Evolutionary conservation across 768 basidiomycete genomes (phyloP), one percentile per base, ranked within the genome.

Genomic region (Rickenella mellea): DNA sequence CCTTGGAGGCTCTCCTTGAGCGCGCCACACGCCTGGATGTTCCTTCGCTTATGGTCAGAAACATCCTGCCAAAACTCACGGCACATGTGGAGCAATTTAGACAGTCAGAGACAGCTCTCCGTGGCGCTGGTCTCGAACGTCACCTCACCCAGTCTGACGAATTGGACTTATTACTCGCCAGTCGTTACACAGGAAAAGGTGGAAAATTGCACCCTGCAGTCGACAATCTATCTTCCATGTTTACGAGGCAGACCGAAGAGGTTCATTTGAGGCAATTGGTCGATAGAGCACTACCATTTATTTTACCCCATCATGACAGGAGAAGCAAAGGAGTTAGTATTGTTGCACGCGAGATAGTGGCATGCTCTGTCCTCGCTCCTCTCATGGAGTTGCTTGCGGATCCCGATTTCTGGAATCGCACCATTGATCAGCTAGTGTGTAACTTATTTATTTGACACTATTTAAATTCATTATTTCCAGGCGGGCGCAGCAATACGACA

Each of bases 391-490:
- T 94, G 82, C 56, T 97, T 27, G 73, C 85, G 22, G 96, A 99
- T 58, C 89, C 92, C 4, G 96, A 99, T 60, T 96, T 96, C 50
- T 97, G 92, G 92, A 99, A 99, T 64, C 71, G 78, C 44, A 75
- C 78, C 27, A 86, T 97, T 39, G 93, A 97, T 59, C 82, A 92
- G 64, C 77, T 88, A 65, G 93, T 91, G 58, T 63, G 88, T 68
- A 37, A 32, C n/a, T 11, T 8, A 20, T 27, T 33, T 33, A 7
- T 3, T 21, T 7, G 43, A 53, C 19, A 49, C 42, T 24, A 42
- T 25, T 20, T 10, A 28, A 24, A 22, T 30, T 12, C 26, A 37
- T 48, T 52, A 17, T 54, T 47, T 43, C 25, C 22, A 80, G 75
- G 78, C 78, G n/a, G 75, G 75, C n/a, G 76, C 71, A 39, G 76